These are phyloP conservation scores for Thelephora ganbajun DNA, from an alignment of 768 basidiomycete genomes.

Conservation along the genomic window DNA sequence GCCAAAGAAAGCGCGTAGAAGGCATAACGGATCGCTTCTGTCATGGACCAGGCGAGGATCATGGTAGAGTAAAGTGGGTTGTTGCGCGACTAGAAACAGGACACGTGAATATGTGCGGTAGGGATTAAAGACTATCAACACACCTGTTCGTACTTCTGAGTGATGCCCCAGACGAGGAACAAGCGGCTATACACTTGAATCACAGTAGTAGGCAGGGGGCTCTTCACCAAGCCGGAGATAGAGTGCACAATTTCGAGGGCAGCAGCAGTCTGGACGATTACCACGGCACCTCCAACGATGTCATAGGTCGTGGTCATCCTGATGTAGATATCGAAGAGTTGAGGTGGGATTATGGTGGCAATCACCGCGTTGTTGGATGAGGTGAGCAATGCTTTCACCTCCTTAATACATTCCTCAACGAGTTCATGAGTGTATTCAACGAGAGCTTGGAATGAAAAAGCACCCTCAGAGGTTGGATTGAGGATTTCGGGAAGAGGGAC, in stretches of 20 bases:
- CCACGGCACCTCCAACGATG: constrained; percentile 45
- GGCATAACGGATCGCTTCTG: constrained; percentile 84
- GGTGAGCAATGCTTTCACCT: not conserved
- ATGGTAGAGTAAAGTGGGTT: constrained; percentile 81
- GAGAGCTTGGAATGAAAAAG: not conserved
- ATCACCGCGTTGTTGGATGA: constrained; percentile 8
- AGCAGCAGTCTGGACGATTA: constrained; percentile 74
- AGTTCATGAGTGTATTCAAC: not conserved
- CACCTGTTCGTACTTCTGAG: constrained; percentile 48
- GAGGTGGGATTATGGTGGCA: constrained; percentile 24
- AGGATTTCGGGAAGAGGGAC: constrained; percentile 5
- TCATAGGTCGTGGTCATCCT: constrained; percentile 45
- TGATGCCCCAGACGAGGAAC: constrained; percentile 77
- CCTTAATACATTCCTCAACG: not conserved
- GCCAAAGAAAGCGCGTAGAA: constrained; percentile 69
- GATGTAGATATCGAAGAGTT: constrained; percentile 28
- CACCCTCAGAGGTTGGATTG: constrained; percentile 3
- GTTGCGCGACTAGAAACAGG: constrained; percentile 35
- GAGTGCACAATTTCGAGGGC: constrained; percentile 76
- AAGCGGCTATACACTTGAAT: constrained; percentile 75
- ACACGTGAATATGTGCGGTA: constrained; percentile 5
- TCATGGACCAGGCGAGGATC: constrained; percentile 85
- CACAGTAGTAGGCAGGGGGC: constrained; percentile 57
- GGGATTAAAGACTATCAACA: constrained; percentile 12
- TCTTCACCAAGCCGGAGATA: constrained; percentile 64